Base-by-base conservation (phyloP, 148 eudicot species). In the Arbutus unedo region DNA sequence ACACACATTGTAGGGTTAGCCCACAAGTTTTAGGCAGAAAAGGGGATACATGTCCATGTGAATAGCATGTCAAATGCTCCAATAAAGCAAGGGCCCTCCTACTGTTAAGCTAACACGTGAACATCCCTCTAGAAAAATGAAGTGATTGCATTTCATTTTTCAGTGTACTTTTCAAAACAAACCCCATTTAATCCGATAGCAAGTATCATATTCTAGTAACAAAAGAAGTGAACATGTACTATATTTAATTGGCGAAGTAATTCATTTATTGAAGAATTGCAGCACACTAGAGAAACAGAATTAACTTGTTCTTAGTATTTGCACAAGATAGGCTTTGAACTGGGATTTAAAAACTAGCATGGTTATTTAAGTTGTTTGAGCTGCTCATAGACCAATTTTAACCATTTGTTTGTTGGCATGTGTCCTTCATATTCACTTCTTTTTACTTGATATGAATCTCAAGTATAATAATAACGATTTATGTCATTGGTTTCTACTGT, bases 1-100 rank as follows among this genome's bases (percentile, higher is more conserved):
- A 77, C 57, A 31, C 38, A 77, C 18, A 44, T 75, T 50, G 78
- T 18, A 38, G 66, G 66, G 64, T 2, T 9, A 41, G 47, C 78
- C 66, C 44, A 18, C 59, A 31, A 55, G 6, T 21, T 49, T 47
- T 4, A n/a, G 38, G 44, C 54, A 47, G 77, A n/a, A n/a, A 23
- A 70, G 9, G 76, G 51, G 76, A 44, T 72, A 47, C 21, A 45
- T 18, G 38, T n/a, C 38, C 38, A 31, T 31, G 76, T 18, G 13
- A 44, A 43, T 72, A 74, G n/a, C 77, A 74, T 74, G 77, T 74
- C 55, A 47, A 74, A 11, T 4, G 19, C 77, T n/a, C 38, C 77
- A n/a, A 74, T 10, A 74, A 74, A 48, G 56, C 77, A 48, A 48
- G 38, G 31, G n/a, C 23, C 38, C 38, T 31, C 38, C 6, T 4